Conservation (phyloP, 148 eudicot species). For the Persicaria maculosa region DNA sequence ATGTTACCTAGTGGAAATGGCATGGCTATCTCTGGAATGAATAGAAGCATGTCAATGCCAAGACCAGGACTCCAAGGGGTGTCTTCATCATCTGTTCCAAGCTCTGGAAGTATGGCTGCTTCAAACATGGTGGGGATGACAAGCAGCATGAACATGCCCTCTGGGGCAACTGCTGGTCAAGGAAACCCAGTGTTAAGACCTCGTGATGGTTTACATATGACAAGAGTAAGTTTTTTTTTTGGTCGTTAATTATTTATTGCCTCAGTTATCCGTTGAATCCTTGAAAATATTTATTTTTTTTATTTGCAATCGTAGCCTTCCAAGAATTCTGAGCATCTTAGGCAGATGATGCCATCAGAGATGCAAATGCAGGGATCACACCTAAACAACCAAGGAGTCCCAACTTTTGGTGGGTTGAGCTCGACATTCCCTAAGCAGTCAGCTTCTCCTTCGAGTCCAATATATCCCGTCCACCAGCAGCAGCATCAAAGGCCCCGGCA, state of each 20-base stretch:
- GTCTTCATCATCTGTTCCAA: conserved; percentile 48
- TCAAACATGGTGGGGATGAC: conserved; percentile 39
- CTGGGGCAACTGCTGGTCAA: conserved; percentile 53
- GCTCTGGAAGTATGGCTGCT: conserved; percentile 50
- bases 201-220: conserved; percentile 54
- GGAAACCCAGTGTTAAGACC: conserved; percentile 61
- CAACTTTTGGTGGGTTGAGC: conserved; percentile 39
- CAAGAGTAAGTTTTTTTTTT: conserved; percentile 43
- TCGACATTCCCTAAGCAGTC: conserved; percentile 48
- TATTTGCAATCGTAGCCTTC: conserved; percentile 36
- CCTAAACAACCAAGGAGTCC: conserved; percentile 41
- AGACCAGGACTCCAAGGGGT: conserved; percentile 66
- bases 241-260: background rate
- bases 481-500: conserved; percentile 47
- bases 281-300: background rate
- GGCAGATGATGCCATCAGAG: conserved; percentile 54
- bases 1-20: conserved; percentile 60
- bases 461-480: conserved; percentile 48
- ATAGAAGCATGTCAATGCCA: conserved; percentile 46
- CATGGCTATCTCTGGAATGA: conserved; percentile 35
- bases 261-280: background rate
- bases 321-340: conserved; percentile 59
- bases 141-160: conserved; percentile 36
- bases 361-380: conserved; percentile 49
- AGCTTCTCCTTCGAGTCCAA: conserved; percentile 36